Conservation (phyloP, 169 alveolate species). For the Plasmodium vivax region DNA sequence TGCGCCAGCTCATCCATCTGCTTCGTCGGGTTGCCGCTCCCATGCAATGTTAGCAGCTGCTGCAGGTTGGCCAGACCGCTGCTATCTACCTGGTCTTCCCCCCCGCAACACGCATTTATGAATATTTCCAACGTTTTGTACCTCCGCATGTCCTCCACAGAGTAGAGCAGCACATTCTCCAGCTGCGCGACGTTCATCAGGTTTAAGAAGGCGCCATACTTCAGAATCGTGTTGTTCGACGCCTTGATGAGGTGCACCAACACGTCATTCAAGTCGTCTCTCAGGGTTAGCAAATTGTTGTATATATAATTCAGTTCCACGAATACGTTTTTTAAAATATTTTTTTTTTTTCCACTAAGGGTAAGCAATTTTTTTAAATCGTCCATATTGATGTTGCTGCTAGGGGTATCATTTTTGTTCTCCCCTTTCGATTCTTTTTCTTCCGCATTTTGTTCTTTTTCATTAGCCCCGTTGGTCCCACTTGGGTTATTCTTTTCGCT, state of each 20-base stretch:
- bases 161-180: slow-evolving; percentile 59
- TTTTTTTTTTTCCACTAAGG: slow-evolving; percentile 26
- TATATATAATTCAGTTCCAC: slow-evolving; percentile 68
- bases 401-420: background rate
- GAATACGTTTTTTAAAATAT: slow-evolving; percentile 32
- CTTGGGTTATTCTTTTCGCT: background rate
- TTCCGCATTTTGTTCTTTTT: background rate
- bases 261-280: slow-evolving; percentile 47
- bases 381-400: background rate
- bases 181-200: slow-evolving; percentile 72
- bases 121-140: slow-evolving; percentile 47
- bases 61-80: background rate
- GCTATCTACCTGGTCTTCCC: background rate
- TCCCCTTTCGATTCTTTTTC: background rate
- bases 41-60: background rate
- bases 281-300: slow-evolving; percentile 28
- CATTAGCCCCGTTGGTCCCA: background rate
- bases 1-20: background rate
- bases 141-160: slow-evolving; percentile 35
- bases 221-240: slow-evolving; percentile 66
- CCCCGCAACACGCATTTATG: slow-evolving; percentile 16
- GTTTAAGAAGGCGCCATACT: slow-evolving; percentile 54
- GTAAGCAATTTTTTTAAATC: slow-evolving; percentile 43
- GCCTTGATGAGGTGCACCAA: slow-evolving; percentile 23
- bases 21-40: background rate